Base-by-base conservation (phyloP, 305 asterid species). In the Solanum hybrid region DNA sequence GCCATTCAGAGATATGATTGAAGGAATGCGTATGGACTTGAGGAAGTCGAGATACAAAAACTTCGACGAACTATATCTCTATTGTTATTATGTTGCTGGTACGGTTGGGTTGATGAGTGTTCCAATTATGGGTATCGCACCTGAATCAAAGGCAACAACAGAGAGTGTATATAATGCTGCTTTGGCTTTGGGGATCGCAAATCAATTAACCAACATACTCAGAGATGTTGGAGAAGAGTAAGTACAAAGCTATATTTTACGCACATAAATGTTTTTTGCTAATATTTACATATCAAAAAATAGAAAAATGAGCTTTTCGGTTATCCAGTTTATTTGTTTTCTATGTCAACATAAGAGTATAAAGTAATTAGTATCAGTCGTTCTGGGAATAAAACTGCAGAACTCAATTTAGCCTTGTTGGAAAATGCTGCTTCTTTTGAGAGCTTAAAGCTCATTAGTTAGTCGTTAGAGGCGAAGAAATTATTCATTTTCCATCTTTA, bases 191-290 rank as follows among this genome's bases (percentile, higher is more conserved):
- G 99, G 99, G 42, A 92, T 97, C 14, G 99, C 99, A 0, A 96
- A 95, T 91, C 99, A 97, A 93, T 78, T 97, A 85, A 96, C 99
- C 17, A 97, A 97, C 91, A 97, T 97, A 88, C 98, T 97, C 79
- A 89, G 99, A 88, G 99, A 97, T 90, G 99, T 97, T n/a, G 99
- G 99, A 80, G 99, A 97, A 93, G 99, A 97, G 99, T 97, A 94
- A 94, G 99, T 91, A 26, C 7, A 1, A 89, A 31, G 19, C 26
- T 84, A 29, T 14, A 29, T 19, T 45, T 84, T 45, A 29, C 6
- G 14, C 87, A 45, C 73, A 10, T 14, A 1, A 13, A 6, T 38
- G 7, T 56, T 42, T 56, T 17, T 56, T 26, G 35, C 86, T 37
- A 80, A 38, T 37, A 36, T 79, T 24, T 42, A n/a, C 34, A 6